Percentiles rank a stretch among this genome's conserved stretches.
Conservation (phyloP, 148 eudicot genomes). For the Rhododendron vialii region DNA sequence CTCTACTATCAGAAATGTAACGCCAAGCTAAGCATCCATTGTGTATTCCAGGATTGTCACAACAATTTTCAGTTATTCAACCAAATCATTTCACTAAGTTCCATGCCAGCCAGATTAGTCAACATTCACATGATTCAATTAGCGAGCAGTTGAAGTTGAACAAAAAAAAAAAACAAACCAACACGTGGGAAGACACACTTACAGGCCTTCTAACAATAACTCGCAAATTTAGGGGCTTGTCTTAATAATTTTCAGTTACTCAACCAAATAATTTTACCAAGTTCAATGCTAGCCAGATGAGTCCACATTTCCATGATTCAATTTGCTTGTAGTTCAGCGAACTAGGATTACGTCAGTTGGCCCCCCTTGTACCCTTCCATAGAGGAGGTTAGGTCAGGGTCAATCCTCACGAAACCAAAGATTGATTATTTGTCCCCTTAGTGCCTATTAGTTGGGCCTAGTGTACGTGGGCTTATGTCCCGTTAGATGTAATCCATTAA, state of each 20-base stretch:
- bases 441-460: not conserved
- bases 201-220: constrained; percentile 57
- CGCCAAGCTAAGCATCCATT: not conserved
- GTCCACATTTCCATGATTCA: not conserved
- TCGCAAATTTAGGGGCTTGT: constrained; percentile 35
- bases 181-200: constrained; percentile 17
- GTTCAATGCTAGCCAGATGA: not conserved
- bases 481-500: not conserved
- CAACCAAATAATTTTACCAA: not conserved
- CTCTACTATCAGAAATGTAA: not conserved
- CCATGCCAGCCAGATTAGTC: not conserved
- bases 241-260: not conserved
- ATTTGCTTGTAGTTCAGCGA: not conserved
- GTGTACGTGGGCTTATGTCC: not conserved
- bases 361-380: not conserved
- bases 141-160: not conserved
- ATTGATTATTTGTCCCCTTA: not conserved
- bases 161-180: not conserved
- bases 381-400: not conserved
- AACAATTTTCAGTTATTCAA: not conserved
- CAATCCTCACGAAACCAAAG: not conserved
- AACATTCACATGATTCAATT: not conserved
- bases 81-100: not conserved
- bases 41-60: not conserved
- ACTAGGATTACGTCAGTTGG: not conserved